Conservation (phyloP, 2,329 filamentous ascomycete genomes). For the Shiraia sp. region DNA sequence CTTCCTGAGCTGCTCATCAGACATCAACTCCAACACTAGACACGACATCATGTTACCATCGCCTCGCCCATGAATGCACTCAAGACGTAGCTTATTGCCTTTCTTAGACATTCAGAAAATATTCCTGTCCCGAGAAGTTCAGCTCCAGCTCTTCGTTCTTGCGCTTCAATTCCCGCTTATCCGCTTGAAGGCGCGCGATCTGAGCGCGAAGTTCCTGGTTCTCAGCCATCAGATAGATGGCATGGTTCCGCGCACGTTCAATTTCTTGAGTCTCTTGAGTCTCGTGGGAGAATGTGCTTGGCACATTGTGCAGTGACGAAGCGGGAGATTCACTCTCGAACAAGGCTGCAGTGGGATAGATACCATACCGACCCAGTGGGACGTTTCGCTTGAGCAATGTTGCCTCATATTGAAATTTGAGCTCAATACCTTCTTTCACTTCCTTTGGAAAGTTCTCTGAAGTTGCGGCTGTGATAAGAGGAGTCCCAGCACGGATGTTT, state of each 20-base stretch:
- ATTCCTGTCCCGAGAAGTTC: slow-evolving; percentile 3
- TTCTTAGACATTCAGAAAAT: not conserved
- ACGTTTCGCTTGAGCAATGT: slow-evolving; percentile 18
- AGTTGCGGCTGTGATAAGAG: slow-evolving; percentile 7
- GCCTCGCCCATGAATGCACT: no score
- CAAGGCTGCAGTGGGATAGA: not conserved
- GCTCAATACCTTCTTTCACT: slow-evolving; percentile 5
- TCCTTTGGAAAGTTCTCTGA: slow-evolving; percentile 7
- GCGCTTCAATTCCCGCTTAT: slow-evolving; percentile 5
- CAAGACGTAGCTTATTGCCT: slow-evolving; percentile 2
- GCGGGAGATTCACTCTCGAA: not conserved
- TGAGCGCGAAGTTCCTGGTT: slow-evolving; percentile 9
- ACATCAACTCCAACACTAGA: no score
- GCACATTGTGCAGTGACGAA: not conserved
- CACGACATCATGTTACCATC: no score
- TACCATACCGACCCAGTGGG: slow-evolving; percentile 14
- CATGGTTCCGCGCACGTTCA: slow-evolving; percentile 4
- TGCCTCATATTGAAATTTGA: slow-evolving; percentile 16
- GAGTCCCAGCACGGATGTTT: slow-evolving; percentile 3
- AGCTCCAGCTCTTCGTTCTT: slow-evolving; percentile 12
- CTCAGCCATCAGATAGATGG: slow-evolving; percentile 3
- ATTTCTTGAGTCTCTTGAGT: not conserved
- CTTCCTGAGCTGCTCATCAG: no score
- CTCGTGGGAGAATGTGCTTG: not conserved
- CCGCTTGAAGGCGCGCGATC: slow-evolving; percentile 1